Evolutionary conservation across 1,284 basidiomycete genomes (phyloP).

Genomic region (Fomitopsis schrenkii): DNA sequence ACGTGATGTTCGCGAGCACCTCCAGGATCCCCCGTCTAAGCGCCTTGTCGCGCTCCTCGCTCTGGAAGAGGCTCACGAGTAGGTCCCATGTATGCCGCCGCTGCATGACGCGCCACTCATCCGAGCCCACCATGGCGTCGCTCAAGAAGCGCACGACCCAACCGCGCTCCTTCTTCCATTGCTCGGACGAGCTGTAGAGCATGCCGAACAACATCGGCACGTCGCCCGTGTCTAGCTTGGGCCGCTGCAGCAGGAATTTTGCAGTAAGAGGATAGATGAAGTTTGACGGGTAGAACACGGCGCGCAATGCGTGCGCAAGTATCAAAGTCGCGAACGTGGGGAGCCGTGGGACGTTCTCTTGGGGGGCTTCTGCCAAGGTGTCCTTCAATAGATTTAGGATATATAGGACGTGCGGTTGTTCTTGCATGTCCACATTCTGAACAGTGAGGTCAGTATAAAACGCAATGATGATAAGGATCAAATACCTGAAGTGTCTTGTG

Average conservation of each 20-base stretch:
- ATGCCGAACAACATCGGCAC: conserved; percentile 85
- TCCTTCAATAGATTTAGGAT: conserved; percentile 74
- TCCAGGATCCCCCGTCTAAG: conserved; percentile 64
- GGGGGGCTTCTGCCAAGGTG: conserved; percentile 30
- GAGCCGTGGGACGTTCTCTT: conserved; percentile 40
- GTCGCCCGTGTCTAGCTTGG: conserved; percentile 68
- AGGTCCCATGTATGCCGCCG: conserved; percentile 87
- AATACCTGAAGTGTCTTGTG: conserved; percentile 53
- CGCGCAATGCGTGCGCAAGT: conserved; percentile 74
- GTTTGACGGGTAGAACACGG: conserved; percentile 74
- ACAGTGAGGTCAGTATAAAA: neutral
- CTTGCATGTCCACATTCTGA: conserved; percentile 71
- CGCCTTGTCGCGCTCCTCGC: conserved; percentile 46
- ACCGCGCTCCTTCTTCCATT: conserved; percentile 79
- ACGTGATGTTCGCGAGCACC: conserved; percentile 71
- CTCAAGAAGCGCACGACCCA: conserved; percentile 88
- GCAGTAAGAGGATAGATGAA: conserved; percentile 80
- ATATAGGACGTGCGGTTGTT: conserved; percentile 74
- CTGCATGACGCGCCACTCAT: conserved; percentile 82
- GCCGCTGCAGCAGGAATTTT: conserved; percentile 82
- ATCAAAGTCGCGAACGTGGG: conserved; percentile 80
- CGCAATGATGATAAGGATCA: conserved; percentile 11
- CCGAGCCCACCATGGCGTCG: conserved; percentile 69
- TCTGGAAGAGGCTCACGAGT: conserved; percentile 77
- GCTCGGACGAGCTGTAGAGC: conserved; percentile 73